phyloP scores from a whole-genome alignment of 2,329 filamentous ascomycete species.

The Akanthomyces uredinophilus region DNA sequence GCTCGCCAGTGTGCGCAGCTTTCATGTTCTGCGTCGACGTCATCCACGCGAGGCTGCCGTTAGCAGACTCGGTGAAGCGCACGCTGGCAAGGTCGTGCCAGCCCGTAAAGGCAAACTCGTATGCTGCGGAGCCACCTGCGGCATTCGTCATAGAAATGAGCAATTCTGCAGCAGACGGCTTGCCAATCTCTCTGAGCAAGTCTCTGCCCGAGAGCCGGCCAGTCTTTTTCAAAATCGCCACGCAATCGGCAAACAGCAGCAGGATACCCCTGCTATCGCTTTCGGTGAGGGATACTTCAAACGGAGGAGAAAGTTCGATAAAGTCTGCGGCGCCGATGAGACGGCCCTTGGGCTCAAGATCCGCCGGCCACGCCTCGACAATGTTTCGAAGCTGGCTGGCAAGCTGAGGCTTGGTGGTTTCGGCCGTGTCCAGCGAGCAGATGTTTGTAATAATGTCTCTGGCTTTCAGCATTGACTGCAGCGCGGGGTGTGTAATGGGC shows the following conservation, averaged over 20 bases:
- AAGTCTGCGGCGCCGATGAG: slow-evolving; percentile 79
- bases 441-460: slow-evolving; percentile 94
- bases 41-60: slow-evolving; percentile 63
- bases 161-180: slow-evolving; percentile 60
- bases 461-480: slow-evolving; percentile 78
- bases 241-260: slow-evolving; percentile 75
- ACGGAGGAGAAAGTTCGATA: slow-evolving; percentile 70
- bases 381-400: slow-evolving; percentile 70
- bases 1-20: slow-evolving; percentile 43
- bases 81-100: slow-evolving; percentile 65
- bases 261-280: slow-evolving; percentile 62
- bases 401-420: slow-evolving; percentile 65
- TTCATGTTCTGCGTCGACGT: slow-evolving; percentile 58
- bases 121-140: slow-evolving; percentile 54
- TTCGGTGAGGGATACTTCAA: slow-evolving; percentile 38
- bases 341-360: slow-evolving; percentile 68
- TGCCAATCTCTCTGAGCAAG: slow-evolving; percentile 79
- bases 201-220: slow-evolving; percentile 65
- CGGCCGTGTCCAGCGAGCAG: slow-evolving; percentile 78
- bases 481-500: slow-evolving; percentile 77
- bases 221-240: slow-evolving; percentile 72
- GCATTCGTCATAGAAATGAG: slow-evolving; percentile 60
- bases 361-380: slow-evolving; percentile 69
- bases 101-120: slow-evolving; percentile 71
- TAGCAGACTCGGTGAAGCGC: slow-evolving; percentile 65